phyloP scores from a whole-genome alignment of 495 filamentous ascomycete genomes.

The Aspergillus heteromorphus region DNA sequence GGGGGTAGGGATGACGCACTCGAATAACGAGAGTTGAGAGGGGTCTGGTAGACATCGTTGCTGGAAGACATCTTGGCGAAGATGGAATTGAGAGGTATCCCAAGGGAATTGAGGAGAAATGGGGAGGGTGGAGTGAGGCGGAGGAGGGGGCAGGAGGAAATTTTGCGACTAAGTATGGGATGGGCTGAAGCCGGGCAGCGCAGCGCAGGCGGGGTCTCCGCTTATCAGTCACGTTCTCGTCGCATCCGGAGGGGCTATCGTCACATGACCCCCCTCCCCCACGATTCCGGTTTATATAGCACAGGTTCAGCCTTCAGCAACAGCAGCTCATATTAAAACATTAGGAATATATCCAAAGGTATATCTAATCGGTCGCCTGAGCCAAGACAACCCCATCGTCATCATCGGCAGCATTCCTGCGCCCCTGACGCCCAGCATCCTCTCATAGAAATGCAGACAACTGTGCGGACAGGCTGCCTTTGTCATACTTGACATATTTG shows the following conservation, averaged over 20 bases:
- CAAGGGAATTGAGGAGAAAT: constrained; percentile 23
- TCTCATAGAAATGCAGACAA: constrained; percentile 33
- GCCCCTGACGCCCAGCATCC: neutral
- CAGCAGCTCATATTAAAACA: too few species aligned
- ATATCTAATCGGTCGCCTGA: neutral
- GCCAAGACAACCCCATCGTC: too few species aligned
- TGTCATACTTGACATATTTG: constrained; percentile 97
- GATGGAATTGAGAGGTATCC: constrained; percentile 14
- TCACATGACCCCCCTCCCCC: constrained; percentile 14
- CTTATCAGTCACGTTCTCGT: constrained; percentile 44
- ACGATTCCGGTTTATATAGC: neutral
- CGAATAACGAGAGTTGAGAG: constrained; percentile 68
- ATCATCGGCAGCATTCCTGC: too few species aligned
- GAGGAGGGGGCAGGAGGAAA: constrained; percentile 20
- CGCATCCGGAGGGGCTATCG: constrained; percentile 16
- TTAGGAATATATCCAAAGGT: neutral
- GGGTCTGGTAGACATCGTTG: constrained; percentile 67
- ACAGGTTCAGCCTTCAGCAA: too few species aligned
- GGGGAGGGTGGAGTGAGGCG: constrained; percentile 7
- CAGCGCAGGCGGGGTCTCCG: constrained; percentile 25
- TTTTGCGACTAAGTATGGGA: constrained; percentile 31
- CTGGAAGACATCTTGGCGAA: constrained; percentile 49
- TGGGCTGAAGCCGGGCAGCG: too few species aligned
- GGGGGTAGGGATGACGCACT: constrained; percentile 38
- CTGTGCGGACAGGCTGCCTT: constrained; percentile 50